A percentile compares a stretch with the other conserved stretches of the same genome.
Conservation (phyloP, 202 grass and related monocot species). For the Schoenoplectus triqueter region DNA sequence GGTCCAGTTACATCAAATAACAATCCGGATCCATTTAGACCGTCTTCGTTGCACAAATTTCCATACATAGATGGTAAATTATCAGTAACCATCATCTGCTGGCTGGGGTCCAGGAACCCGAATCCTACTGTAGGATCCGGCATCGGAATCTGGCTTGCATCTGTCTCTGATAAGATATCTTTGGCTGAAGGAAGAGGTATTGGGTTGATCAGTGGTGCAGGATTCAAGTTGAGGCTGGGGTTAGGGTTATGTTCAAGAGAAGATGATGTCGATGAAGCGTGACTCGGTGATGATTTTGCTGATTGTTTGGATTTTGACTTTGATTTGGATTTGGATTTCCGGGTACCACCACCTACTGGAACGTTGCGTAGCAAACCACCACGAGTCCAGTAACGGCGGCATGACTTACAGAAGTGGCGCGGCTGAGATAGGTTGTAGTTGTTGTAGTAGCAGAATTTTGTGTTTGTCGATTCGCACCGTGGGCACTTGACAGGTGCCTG, state of each 20-base stretch:
- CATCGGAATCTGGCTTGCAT: conserved; percentile 30
- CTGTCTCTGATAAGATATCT: conserved; percentile 32
- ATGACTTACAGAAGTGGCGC: conserved; percentile 74
- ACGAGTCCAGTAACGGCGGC: conserved; percentile 82
- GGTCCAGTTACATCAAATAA: conserved; percentile 44
- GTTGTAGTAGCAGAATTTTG: conserved; percentile 92
- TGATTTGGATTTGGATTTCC: conserved; percentile 57
- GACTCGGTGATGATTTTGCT: conserved; percentile 11
- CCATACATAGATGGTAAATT: conserved; percentile 29
- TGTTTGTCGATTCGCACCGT: conserved; percentile 66
- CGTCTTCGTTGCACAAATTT: conserved; percentile 22
- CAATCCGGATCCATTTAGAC: conserved; percentile 32
- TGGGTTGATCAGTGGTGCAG: conserved; percentile 22
- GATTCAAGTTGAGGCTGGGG: neutral
- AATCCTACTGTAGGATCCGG: conserved; percentile 32
- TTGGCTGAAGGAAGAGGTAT: conserved; percentile 5
- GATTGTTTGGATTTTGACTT: conserved; percentile 28
- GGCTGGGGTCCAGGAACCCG: conserved; percentile 26
- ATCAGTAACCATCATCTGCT: conserved; percentile 18
- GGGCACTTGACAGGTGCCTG: conserved; percentile 55
- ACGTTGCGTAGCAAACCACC: conserved; percentile 70
- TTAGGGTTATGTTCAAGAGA: conserved; percentile 23
- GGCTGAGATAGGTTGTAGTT: conserved; percentile 80
- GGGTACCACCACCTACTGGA: conserved; percentile 65
- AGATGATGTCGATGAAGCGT: conserved; percentile 12